These are phyloP conservation scores for Suillus discolor DNA, from an alignment of 768 basidiomycete species.

Conservation along the genomic window DNA sequence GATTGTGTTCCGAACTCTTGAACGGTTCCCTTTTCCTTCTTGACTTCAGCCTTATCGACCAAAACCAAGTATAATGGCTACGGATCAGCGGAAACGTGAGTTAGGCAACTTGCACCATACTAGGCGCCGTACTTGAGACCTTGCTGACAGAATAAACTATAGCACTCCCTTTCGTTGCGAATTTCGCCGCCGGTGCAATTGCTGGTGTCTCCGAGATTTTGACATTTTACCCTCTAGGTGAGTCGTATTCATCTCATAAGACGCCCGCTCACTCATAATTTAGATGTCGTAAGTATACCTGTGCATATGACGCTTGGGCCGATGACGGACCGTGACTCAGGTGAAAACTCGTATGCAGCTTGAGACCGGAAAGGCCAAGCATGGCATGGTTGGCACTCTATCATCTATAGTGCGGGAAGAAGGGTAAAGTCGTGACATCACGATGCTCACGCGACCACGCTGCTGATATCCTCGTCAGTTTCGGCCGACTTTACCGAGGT, in stretches of 20 bases:
- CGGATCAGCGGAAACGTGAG: constrained; percentile 37
- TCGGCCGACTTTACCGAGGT: constrained; percentile 89
- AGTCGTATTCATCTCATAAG: constrained; percentile 25
- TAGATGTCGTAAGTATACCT: constrained; percentile 78
- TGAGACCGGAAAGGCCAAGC: constrained; percentile 76
- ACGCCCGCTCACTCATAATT: constrained; percentile 8
- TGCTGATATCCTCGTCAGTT: constrained; percentile 41
- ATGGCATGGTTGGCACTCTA: constrained; percentile 84
- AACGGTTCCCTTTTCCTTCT: neutral
- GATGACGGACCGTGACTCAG: constrained; percentile 39
- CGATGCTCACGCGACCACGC: constrained; percentile 20
- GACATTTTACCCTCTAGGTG: constrained; percentile 90
- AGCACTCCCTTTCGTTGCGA: constrained; percentile 87
- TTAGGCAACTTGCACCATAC: neutral
- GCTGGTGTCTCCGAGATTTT: constrained; percentile 87
- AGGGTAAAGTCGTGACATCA: constrained; percentile 59
- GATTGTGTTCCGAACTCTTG: neutral
- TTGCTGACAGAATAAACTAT: constrained; percentile 13
- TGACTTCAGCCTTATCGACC: neutral
- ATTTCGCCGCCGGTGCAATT: constrained; percentile 94
- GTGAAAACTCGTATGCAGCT: constrained; percentile 99
- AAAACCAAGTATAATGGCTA: constrained; percentile 22
- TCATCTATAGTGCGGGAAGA: constrained; percentile 83
- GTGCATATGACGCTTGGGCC: constrained; percentile 3
- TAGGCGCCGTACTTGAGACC: constrained; percentile 5